Evolutionary conservation across 768 basidiomycete genomes (phyloP).

Genomic region (Mrakia blollopis): DNA sequence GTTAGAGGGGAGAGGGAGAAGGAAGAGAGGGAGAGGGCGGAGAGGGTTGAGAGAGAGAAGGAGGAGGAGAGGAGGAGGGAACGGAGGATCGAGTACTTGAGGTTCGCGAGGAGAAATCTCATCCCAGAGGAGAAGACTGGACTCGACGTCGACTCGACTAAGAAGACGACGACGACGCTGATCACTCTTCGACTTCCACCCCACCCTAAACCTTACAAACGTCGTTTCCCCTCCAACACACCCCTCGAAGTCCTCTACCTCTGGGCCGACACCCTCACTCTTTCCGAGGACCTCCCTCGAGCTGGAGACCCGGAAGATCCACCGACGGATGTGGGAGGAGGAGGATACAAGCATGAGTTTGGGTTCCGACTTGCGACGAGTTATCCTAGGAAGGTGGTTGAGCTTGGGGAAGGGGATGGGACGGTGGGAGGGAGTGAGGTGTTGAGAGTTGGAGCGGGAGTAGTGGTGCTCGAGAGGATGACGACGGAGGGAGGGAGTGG

Average conservation of each 20-base stretch:
- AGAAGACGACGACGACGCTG: background rate
- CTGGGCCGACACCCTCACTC: constrained; percentile 30
- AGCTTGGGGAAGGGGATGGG: constrained; percentile 9
- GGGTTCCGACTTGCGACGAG: constrained; percentile 26
- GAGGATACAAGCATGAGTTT: background rate
- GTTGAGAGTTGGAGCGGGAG: constrained; percentile 23
- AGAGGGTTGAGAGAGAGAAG: background rate
- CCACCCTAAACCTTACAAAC: constrained; percentile 5
- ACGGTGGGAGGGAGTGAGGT: constrained; percentile 24
- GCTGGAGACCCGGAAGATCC: background rate
- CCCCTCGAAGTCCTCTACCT: constrained; percentile 22
- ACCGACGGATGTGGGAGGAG: background rate
- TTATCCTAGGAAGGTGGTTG: constrained; percentile 28
- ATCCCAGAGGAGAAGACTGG: background rate
- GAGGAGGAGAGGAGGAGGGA: background rate
- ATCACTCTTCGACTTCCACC: constrained; percentile 28
- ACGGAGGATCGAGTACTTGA: constrained; percentile 7
- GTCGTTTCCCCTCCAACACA: background rate
- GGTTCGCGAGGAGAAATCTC: constrained; percentile 15
- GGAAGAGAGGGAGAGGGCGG: constrained; percentile 11
- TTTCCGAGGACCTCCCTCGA: constrained; percentile 7
- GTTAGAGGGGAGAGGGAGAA: constrained; percentile 49
- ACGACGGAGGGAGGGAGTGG: background rate
- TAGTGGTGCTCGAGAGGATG: constrained; percentile 23
- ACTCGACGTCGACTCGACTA: background rate